phyloP scores from a whole-genome alignment of 176 grass and related monocot species.

The Oryza nivara region DNA sequence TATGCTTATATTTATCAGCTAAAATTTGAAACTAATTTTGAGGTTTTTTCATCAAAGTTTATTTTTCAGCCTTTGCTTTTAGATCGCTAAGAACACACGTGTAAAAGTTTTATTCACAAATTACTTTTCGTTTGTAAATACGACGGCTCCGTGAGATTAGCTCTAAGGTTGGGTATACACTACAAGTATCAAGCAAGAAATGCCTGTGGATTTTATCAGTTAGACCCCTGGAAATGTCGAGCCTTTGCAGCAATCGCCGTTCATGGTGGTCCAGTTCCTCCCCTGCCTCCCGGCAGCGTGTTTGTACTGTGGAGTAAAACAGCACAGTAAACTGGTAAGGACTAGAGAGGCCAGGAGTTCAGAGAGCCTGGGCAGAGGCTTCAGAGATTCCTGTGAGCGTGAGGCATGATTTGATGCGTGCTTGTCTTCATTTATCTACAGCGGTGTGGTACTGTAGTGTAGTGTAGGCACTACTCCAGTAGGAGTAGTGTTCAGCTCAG shows the following conservation, averaged over 20 bases:
- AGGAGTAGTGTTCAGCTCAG: neutral
- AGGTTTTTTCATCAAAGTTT: no score
- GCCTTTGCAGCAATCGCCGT: neutral
- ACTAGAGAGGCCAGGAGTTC: neutral
- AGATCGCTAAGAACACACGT: no score
- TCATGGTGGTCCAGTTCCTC: slow-evolving; percentile 18
- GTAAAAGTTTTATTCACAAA: no score
- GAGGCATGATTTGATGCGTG: slow-evolving; percentile 29
- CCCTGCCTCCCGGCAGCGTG: neutral
- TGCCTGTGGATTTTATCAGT: neutral
- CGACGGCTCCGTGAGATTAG: neutral
- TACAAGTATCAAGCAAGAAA: neutral
- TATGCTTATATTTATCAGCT: no score
- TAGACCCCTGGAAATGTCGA: neutral
- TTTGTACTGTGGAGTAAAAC: neutral
- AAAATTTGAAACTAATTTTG: no score
- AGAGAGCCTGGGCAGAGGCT: slow-evolving; percentile 14
- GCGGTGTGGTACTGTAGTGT: slow-evolving; percentile 1
- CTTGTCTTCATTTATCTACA: slow-evolving; percentile 40
- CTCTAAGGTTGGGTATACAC: neutral
- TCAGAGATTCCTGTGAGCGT: slow-evolving; percentile 35
- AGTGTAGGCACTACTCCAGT: neutral
- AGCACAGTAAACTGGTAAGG: neutral
- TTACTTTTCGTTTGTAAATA: no score
- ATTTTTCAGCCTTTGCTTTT: no score